Conservation (phyloP, 306 rosid species). For the Sesbania bispinosa region DNA sequence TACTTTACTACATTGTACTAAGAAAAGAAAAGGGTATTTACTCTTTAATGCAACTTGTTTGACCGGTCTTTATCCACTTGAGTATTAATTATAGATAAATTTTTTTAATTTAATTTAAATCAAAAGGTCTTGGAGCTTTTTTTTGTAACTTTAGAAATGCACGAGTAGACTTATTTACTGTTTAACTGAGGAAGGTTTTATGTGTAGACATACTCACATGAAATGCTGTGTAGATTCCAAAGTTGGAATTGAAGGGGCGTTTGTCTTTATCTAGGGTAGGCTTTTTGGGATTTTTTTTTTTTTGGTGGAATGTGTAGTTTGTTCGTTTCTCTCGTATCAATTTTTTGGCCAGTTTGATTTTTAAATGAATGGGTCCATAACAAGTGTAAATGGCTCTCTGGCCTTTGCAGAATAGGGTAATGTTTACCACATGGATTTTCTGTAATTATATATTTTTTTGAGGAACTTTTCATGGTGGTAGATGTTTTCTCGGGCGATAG, state of each 20-base stretch:
- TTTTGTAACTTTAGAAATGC: too few relatives aligned
- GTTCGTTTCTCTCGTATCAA: background rate
- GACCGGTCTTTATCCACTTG: too few relatives aligned
- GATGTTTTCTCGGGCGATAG: background rate
- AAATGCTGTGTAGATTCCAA: background rate
- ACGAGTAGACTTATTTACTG: too few relatives aligned
- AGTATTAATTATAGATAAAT: too few relatives aligned
- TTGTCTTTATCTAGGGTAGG: constrained; percentile 25
- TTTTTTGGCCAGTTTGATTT: background rate
- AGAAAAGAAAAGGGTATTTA: too few relatives aligned
- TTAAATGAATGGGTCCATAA: background rate
- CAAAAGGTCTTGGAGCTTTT: too few relatives aligned
- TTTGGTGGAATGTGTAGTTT: too few relatives aligned
- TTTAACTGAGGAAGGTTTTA: background rate
- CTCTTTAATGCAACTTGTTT: too few relatives aligned
- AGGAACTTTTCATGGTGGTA: background rate
- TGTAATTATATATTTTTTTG: background rate
- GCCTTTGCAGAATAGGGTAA: background rate
- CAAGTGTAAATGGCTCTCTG: background rate
- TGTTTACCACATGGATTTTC: constrained; percentile 6
- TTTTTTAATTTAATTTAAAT: too few relatives aligned
- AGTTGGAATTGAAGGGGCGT: background rate
- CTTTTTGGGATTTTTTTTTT: too few relatives aligned
- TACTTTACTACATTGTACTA: too few relatives aligned
- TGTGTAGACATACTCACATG: background rate